Evolutionary conservation across 805 yeast species (phyloP).

Genomic region (Saturnispora silvae): DNA sequence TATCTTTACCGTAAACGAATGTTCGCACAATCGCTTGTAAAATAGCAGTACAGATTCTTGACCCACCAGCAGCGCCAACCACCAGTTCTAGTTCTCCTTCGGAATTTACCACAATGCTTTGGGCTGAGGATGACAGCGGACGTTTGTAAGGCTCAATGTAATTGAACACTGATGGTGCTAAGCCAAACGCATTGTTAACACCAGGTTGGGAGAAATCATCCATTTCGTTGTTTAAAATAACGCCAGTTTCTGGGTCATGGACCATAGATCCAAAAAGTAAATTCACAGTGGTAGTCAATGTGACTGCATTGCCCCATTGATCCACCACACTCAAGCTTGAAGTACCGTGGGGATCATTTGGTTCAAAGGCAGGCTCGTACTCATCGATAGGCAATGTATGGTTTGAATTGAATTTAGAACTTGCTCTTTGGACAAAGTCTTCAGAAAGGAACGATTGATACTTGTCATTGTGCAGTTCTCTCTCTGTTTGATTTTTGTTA

Average conservation of each 20-base stretch:
- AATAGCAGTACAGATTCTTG: constrained; percentile 72
- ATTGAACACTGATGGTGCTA: constrained; percentile 74
- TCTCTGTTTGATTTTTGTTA: constrained; percentile 18
- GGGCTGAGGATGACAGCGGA: constrained; percentile 78
- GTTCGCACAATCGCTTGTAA: constrained; percentile 68
- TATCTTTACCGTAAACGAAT: constrained; percentile 44
- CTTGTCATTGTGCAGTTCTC: constrained; percentile 25
- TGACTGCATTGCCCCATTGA: constrained; percentile 61
- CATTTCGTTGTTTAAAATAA: constrained; percentile 83
- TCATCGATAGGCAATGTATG: constrained; percentile 58
- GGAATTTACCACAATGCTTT: constrained; percentile 48
- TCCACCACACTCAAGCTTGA: constrained; percentile 81
- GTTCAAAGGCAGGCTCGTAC: constrained; percentile 71
- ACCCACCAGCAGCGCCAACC: constrained; percentile 93
- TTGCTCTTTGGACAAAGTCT: constrained; percentile 50
- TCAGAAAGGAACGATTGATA: constrained; percentile 35
- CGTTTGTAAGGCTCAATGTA: constrained; percentile 65
- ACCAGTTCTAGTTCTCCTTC: constrained; percentile 47
- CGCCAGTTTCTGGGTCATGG: constrained; percentile 73
- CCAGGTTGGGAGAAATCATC: constrained; percentile 82
- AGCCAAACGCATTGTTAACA: constrained; percentile 62
- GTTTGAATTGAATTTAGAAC: constrained; percentile 39
- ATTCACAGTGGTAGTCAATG: constrained; percentile 84
- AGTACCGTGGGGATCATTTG: constrained; percentile 81
- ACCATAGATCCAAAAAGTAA: constrained; percentile 73